Percentiles rank a stretch among this genome's conserved stretches.
Evolutionary conservation across 495 filamentous ascomycete species (phyloP).

Genomic region (Usnea hakonensis): DNA sequence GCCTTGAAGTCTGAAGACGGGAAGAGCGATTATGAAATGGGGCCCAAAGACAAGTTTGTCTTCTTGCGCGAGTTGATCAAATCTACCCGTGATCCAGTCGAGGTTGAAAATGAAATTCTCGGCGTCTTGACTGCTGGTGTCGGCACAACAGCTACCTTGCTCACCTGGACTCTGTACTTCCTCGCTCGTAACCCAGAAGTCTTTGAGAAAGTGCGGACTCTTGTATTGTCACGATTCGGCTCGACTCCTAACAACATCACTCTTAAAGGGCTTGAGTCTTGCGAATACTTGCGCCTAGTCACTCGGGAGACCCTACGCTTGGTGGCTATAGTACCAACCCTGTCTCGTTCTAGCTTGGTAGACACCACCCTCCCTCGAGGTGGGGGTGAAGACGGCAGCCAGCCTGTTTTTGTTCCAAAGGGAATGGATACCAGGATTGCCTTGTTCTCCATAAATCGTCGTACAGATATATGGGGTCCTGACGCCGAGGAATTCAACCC

Average conservation of each 20-base stretch:
- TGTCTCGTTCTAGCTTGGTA: conserved; percentile 41
- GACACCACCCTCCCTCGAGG: conserved; percentile 47
- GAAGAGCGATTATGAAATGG: conserved; percentile 19
- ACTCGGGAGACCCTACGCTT: conserved; percentile 48
- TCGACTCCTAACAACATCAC: conserved; percentile 34
- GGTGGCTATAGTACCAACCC: conserved; percentile 51
- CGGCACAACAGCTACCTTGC: conserved; percentile 29
- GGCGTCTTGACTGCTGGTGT: conserved; percentile 49
- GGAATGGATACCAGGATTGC: conserved; percentile 25
- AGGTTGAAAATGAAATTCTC: conserved; percentile 53
- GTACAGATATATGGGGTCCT: conserved; percentile 29
- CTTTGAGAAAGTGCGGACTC: conserved; percentile 12
- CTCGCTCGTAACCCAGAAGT: conserved; percentile 5
- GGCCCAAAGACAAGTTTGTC: background rate
- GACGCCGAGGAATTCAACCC: conserved; percentile 27
- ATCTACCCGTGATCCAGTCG: conserved; percentile 47
- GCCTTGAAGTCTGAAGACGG: conserved; percentile 19
- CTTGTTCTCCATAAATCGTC: conserved; percentile 28
- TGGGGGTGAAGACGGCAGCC: conserved; percentile 42
- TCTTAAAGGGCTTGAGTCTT: conserved; percentile 38
- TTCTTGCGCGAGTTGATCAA: conserved; percentile 54
- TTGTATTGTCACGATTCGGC: conserved; percentile 30
- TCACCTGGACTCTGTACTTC: conserved; percentile 25
- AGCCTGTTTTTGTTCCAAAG: conserved; percentile 40
- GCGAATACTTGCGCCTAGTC: conserved; percentile 42